Evolutionary conservation across 2,329 filamentous ascomycete species (phyloP), one percentile per base, ranked within the genome.

Genomic region (Amesomyces nigricolor): DNA sequence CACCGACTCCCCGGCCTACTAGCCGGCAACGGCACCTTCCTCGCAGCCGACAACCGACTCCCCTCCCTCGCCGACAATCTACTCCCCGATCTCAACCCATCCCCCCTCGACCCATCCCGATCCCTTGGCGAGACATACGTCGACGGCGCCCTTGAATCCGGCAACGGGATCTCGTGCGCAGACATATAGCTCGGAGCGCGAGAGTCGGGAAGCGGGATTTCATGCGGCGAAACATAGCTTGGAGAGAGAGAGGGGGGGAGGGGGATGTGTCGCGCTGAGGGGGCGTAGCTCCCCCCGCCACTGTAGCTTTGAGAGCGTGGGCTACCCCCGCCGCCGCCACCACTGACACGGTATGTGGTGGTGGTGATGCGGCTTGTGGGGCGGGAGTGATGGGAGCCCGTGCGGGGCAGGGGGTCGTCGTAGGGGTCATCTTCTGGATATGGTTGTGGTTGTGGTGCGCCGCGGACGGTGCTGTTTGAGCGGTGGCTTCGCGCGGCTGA

Each of bases 1-100:
- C 51, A 29, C 53, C 73, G 73, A 55, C 70, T 73, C 10, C 75
- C 74, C 4, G 68, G 66, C 3, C 67, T 67, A 53, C 75, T 78
- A 19, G 65, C 63, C 1, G 77, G 74, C 22, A 75, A 64, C n/a
- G 72, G 56, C 19, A 52, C 19, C 29, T 58, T 37, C 32, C 53
- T 47, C 9, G 46, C n/a, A n/a, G n/a, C 16, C 16, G 58, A 56
- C 0, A 57, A 14, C 2, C 69, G 68, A 53, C 75, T 78, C 35
- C 56, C 45, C 29, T 57, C 30, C 32, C 53, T 50, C 9, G 46
- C 16, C 14, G 58, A 56, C 1, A 57, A 11, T 2, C 69, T 68
- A 53, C 75, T 78, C 35, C 56, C 45, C 22, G 22, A 26, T 4
- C 22, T 26, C 22, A n/a, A n/a, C n/a, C 22, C 22, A 26, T 26